Base-by-base conservation (phyloP, 225 moss, liverwort and hornwort genomes). In the Pleurozium schreberi region DNA sequence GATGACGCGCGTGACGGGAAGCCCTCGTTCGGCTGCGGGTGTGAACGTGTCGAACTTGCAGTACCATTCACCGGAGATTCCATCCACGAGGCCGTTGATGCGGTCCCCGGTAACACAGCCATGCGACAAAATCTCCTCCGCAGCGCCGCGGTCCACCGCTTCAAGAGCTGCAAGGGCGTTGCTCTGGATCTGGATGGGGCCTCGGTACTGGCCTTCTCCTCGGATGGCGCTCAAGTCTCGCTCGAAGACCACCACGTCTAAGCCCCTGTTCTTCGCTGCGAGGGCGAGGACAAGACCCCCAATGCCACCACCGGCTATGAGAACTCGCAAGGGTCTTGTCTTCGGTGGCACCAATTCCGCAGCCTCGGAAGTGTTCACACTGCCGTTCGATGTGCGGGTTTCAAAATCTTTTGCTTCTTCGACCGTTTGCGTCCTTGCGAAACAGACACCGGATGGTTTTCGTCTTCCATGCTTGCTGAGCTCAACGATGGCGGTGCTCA, bases 41-140 rank as follows among this genome's bases (percentile, higher is more conserved):
- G 95, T 95, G 93, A 96, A 99, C 2, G 99, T 99, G 82, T 99
- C 99, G 87, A 99, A 99, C 88, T 99, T 99, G 90, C 96, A 96
- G 89, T 95, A 99, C 99, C 99, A 99, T 60, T 92, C 93, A 20
- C 99, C 99, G 0, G 95, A 93, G 68, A 99, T 90, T 18, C 99
- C 99, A 74, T 99, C 99, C 23, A 95, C 95, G 43, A 99, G 93
- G 81, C 99, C 99, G 89, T 99, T 99, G 87, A 99, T 99, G 47
- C 99, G 97, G 90, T 99, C 97, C 19, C 99, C 99, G 5, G 99
- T 99, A 75, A 99, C 95, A 69, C 99, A 99, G 50, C 99, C 99
- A 66, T 87, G 94, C 4, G 94, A 60, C 90, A 99, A 20, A 81
- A 99, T 99, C 82, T 94, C 90, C 67, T 96, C 95, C 6, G 99